Percentiles rank a stretch among this genome's conserved stretches.
Evolutionary conservation across 495 filamentous ascomycete genomes (phyloP).

Genomic region (Pseudomonodictys pantanalensis): DNA sequence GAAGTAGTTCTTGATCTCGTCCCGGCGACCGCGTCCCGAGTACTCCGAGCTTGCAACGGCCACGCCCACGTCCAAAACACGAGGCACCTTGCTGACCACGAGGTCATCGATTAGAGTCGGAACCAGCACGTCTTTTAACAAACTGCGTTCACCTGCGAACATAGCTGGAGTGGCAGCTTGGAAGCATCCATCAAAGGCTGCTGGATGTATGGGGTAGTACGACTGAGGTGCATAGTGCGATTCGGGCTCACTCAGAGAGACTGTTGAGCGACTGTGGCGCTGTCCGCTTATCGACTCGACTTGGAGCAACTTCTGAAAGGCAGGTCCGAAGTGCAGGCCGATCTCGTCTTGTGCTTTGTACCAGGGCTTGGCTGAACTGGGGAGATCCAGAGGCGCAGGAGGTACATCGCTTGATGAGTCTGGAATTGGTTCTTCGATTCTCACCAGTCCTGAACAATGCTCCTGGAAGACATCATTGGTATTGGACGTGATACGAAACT

Average conservation of each 20-base stretch:
- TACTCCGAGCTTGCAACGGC: neutral
- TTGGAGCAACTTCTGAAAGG: slow-evolving; percentile 4
- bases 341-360: slow-evolving; percentile 13
- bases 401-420: neutral
- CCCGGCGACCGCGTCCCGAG: slow-evolving; percentile 6
- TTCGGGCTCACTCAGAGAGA: slow-evolving; percentile 6
- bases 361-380: neutral
- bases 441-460: neutral
- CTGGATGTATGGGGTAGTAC: slow-evolving; percentile 18
- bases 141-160: slow-evolving; percentile 11
- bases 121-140: neutral
- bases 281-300: slow-evolving; percentile 18
- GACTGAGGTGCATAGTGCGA: slow-evolving; percentile 8
- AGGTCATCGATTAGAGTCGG: slow-evolving; percentile 10
- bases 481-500: neutral
- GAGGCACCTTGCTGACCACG: slow-evolving; percentile 11
- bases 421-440: neutral
- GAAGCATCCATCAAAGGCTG: slow-evolving; percentile 13
- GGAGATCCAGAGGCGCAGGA: neutral
- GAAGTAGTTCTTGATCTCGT: slow-evolving; percentile 1
- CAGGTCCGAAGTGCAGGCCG: slow-evolving; percentile 1
- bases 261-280: slow-evolving; percentile 20
- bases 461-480: slow-evolving; percentile 1
- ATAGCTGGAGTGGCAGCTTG: slow-evolving; percentile 4
- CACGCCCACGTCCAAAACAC: neutral